Conservation (phyloP, 2,329 filamentous ascomycete genomes). For the Aspergillus jensenii region DNA sequence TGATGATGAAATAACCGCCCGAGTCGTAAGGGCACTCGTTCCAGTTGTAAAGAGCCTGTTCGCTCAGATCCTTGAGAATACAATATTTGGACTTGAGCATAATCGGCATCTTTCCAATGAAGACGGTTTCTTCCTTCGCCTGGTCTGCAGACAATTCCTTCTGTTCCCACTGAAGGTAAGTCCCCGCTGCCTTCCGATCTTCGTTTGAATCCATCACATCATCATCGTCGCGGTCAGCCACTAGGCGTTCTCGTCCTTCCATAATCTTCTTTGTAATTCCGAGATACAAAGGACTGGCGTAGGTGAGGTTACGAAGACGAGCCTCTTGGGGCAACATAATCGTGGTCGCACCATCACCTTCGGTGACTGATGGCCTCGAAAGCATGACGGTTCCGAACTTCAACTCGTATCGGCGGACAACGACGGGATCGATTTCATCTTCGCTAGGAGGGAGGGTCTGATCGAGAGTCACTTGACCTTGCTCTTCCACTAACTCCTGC, state of each 20-base stretch:
- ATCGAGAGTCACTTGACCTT: slow-evolving; percentile 87
- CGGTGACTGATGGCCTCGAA: slow-evolving; percentile 84
- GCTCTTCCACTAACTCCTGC: slow-evolving; percentile 90
- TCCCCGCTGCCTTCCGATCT: slow-evolving; percentile 46
- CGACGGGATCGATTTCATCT: slow-evolving; percentile 72
- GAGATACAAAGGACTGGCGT: slow-evolving; percentile 87
- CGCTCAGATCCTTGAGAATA: slow-evolving; percentile 77
- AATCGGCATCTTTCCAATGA: slow-evolving; percentile 92
- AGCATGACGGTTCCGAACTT: slow-evolving; percentile 90
- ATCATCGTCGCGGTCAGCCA: slow-evolving; percentile 66
- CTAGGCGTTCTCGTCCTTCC: slow-evolving; percentile 73
- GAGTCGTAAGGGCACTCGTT: slow-evolving; percentile 99
- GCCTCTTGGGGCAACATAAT: slow-evolving; percentile 92
- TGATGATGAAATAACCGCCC: slow-evolving; percentile 98
- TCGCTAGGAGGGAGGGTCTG: slow-evolving; percentile 78
- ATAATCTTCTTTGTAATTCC: slow-evolving; percentile 83
- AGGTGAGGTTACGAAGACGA: slow-evolving; percentile 91
- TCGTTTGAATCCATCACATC: slow-evolving; percentile 54
- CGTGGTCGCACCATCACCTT: slow-evolving; percentile 84
- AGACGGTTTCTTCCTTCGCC: slow-evolving; percentile 70
- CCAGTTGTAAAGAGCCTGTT: slow-evolving; percentile 83
- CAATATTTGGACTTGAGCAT: slow-evolving; percentile 99
- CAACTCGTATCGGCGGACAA: slow-evolving; percentile 89
- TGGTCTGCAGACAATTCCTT: slow-evolving; percentile 48
- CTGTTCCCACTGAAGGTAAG: slow-evolving; percentile 50